These are phyloP conservation scores for Lippia alba DNA, from an alignment of 305 asterid species.

Conservation along the genomic window DNA sequence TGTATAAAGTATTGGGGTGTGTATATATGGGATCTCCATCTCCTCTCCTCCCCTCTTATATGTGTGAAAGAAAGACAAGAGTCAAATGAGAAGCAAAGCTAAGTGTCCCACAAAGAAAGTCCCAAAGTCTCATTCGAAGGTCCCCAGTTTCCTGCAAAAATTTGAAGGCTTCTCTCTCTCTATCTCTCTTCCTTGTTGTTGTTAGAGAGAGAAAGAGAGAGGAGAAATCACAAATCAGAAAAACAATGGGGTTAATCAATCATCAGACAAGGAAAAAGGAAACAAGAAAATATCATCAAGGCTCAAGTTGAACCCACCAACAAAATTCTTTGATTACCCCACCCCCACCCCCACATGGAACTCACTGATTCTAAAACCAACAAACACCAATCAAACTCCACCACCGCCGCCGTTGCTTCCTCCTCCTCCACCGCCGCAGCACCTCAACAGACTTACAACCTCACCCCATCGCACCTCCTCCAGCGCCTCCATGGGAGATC, in stretches of 20 bases:
- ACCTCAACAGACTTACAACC: slow-evolving; percentile 42
- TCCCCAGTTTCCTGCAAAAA: slow-evolving; percentile 39
- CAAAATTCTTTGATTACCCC: slow-evolving; percentile 56
- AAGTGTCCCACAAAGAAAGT: slow-evolving; percentile 43
- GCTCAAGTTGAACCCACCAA: slow-evolving; percentile 70
- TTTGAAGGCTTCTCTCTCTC: slow-evolving; percentile 12
- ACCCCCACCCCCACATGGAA: slow-evolving; percentile 58
- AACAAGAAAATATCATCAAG: slow-evolving; percentile 45
- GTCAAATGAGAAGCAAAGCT: slow-evolving; percentile 43
- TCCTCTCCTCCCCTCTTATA: too few species aligned
- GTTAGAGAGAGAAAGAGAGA: slow-evolving; percentile 23
- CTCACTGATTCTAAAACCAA: slow-evolving; percentile 59
- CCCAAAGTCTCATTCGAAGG: slow-evolving; percentile 42
- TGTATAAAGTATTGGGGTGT: too few species aligned
- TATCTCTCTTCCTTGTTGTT: slow-evolving; percentile 19
- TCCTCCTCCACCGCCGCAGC: slow-evolving; percentile 40
- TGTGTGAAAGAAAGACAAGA: slow-evolving; percentile 45
- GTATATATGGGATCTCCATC: too few species aligned
- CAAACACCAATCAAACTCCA: slow-evolving; percentile 41
- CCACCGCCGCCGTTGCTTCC: slow-evolving; percentile 30
- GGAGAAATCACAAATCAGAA: too few species aligned
- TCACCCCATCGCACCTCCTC: slow-evolving; percentile 37
- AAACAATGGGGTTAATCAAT: slow-evolving; percentile 44
- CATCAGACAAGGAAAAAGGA: slow-evolving; percentile 38
- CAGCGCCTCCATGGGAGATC: slow-evolving; percentile 57